Evolutionary conservation across 352 stramenopile species (phyloP), one percentile per base, ranked within the genome.

Genomic region (Pythium scleroteichum): DNA sequence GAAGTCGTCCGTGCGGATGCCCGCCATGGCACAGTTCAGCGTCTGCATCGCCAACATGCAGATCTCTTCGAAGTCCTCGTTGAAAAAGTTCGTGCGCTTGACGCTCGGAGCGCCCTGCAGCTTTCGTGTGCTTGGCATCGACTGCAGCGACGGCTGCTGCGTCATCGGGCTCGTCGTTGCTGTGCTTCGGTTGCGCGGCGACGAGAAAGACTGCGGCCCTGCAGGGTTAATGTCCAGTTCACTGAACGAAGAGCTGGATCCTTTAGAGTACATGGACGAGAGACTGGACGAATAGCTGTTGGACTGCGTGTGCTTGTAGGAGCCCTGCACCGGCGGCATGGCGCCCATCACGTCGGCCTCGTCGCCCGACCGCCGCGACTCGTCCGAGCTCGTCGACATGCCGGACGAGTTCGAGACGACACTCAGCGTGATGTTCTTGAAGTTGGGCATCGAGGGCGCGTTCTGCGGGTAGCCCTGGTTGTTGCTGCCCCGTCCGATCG

Each of bases 11-110:
- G 85, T 95, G 48, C 87, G 87, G 48, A 95, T 94, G 20, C 87
- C 87, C 4, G 85, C 87, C 83, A 95, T 94, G 8, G 87, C 82
- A 35, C 87, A 95, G 27, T 87, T 71, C 19, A 95, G 70, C 49
- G 80, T 93, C 64, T 95, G 78, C 87, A 95, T 95, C 2, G 87
- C 87, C 20, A 94, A 67, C 75, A 92, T 79, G 47, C 87, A 95
- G 47, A 95, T 94, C 66, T 95, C 85, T 29, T 90, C 84, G 62
- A 95, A 90, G 53, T 95, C 87, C 40, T 92, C 85, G 62, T 95
- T 95, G 65, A 95, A 91, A 63, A 90, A 95, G 63, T 87, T 73
- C 26, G 90, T 89, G 10, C 85, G 85, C 45, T 79, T 78, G 45
- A 53, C 38, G 35, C 58, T 59, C 6, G 23, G 24, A 20, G 38